These are phyloP conservation scores for Viola odorata DNA, from an alignment of 345 rosid species.

Conservation along the genomic window DNA sequence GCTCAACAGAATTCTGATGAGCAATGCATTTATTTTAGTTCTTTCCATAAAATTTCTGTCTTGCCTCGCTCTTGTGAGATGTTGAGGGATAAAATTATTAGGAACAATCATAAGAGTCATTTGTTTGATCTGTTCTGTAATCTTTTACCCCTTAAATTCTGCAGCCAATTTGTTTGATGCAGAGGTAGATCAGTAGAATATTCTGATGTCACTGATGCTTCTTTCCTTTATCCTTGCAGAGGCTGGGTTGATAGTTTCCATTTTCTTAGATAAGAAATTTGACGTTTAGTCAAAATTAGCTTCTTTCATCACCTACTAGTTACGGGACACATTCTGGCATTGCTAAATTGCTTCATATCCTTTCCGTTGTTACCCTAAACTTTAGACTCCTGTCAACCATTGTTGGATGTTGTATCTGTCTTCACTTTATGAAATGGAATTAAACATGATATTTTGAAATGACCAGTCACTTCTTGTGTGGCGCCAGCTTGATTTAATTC, in stretches of 20 bases:
- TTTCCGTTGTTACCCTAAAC: too few relatives aligned
- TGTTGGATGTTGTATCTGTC: not conserved
- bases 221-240: not conserved
- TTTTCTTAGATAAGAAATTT: not conserved
- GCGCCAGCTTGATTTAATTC: not conserved
- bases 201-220: not conserved
- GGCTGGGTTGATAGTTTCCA: not conserved
- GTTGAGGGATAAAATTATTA: too few relatives aligned
- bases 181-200: not conserved
- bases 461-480: not conserved
- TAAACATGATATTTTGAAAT: not conserved
- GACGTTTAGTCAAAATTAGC: too few relatives aligned
- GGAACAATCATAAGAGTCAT: too few relatives aligned
- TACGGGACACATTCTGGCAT: too few relatives aligned
- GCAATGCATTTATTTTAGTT: too few relatives aligned
- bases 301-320: too few relatives aligned
- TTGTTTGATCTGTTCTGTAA: too few relatives aligned
- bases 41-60: too few relatives aligned
- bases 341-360: not conserved
- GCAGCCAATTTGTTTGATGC: not conserved
- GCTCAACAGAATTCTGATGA: too few relatives aligned
- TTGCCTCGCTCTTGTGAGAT: too few relatives aligned
- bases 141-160: too few relatives aligned
- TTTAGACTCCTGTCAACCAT: not conserved
- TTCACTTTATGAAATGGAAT: not conserved